phyloP scores from a whole-genome alignment of 768 basidiomycete species.

The Mycena pura region DNA sequence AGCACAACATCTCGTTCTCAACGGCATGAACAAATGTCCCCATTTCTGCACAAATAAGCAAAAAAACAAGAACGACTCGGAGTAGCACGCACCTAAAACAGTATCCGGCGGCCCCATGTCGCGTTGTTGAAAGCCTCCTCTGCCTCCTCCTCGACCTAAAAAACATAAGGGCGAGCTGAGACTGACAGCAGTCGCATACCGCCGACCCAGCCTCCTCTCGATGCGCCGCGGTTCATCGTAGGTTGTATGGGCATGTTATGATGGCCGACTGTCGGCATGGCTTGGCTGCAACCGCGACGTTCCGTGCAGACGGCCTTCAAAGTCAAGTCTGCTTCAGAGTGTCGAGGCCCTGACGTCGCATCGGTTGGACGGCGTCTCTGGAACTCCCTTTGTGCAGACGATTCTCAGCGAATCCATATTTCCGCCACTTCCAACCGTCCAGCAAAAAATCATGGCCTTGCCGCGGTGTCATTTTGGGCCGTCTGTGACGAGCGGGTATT shows the following conservation, averaged over 20 bases:
- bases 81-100: slow-evolving; percentile 64
- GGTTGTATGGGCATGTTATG: neutral
- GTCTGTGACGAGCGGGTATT: slow-evolving; percentile 46
- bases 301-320: neutral
- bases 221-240: slow-evolving; percentile 59
- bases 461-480: slow-evolving; percentile 34
- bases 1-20: slow-evolving; percentile 98
- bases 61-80: slow-evolving; percentile 2
- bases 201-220: slow-evolving; percentile 57
- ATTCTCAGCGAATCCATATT: slow-evolving; percentile 11
- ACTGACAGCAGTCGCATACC: slow-evolving; percentile 36
- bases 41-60: slow-evolving; percentile 67
- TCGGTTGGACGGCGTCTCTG: slow-evolving; percentile 5
- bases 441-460: neutral
- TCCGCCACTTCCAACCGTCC: slow-evolving; percentile 13
- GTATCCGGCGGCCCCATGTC: slow-evolving; percentile 82
- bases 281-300: slow-evolving; percentile 1
- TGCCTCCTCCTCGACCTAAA: slow-evolving; percentile 65
- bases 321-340: slow-evolving; percentile 9
- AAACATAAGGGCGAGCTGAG: slow-evolving; percentile 34
- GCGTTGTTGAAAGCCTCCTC: slow-evolving; percentile 74
- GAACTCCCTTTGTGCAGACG: neutral
- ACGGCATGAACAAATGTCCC: slow-evolving; percentile 94
- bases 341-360: slow-evolving; percentile 12
- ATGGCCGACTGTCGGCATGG: neutral